Base-by-base conservation (phyloP, 208 protist genomes). In the Jaenimonas drosophilae region DNA sequence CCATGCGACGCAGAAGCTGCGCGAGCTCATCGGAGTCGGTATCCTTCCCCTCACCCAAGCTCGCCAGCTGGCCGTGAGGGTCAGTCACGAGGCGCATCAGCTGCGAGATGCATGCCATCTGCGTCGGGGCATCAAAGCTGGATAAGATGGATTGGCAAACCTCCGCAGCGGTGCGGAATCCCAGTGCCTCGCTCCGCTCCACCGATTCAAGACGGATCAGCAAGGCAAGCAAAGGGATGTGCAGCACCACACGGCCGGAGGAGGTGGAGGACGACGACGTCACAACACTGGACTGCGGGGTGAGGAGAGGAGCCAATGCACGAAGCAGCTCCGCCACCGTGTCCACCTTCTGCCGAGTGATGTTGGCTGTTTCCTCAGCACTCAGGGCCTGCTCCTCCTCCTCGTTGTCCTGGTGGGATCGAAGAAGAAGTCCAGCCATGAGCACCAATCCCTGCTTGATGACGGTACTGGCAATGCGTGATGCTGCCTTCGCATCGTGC, bases 71-170 rank as follows among this genome's bases (percentile, higher is more conserved):
- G 17, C 44, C 36, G 17, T 54, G 45, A 11, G 85, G 85, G 49
- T 93, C 69, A 17, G 76, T 60, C 12, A 93, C 62, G 9, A 90
- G 64, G 4, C 69, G 59, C 80, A 93, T 89, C 45, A 93, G 67
- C 54, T 81, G 70, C 39, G 77, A 42, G 7, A 93, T 30, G 60
- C 76, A 89, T 30, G 63, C 47, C 38, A 93, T 64, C 70, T 94
- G 85, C 9, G 75, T 90, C 36, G 70, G 71, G 26, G 87, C 55
- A 47, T 88, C 80, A 38, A 94, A 85, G 59, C 76, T 84, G 28
- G 54, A 64, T 21, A 94, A 37, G 17, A 94, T 70, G 24, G 79
- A 69, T 31, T 68, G 70, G 64, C 80, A 88, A 16, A 85, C 71
- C 21, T 94, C 80, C 29, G 66, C 74, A 14, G 79, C 79, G 37